Evolutionary conservation across 140 eudicot genomes (phyloP).

Genomic region (Erigeron philadelphicus): DNA sequence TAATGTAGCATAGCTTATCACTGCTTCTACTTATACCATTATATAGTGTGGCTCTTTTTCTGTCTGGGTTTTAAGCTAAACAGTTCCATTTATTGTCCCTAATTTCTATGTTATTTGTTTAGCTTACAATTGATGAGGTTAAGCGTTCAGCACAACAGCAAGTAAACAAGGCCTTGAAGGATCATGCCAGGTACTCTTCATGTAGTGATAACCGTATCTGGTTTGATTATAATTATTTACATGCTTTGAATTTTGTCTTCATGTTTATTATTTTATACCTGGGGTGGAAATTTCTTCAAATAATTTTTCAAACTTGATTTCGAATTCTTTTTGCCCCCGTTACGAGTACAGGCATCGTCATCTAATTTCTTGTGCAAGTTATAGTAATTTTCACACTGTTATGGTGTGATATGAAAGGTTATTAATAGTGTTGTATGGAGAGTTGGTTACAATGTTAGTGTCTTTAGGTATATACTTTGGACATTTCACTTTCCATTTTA

Average conservation of each 20-base stretch:
- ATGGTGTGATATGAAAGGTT: conserved; percentile 6
- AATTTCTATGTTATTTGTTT: conserved; percentile 23
- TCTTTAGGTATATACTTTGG: neutral
- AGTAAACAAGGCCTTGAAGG: conserved; percentile 86
- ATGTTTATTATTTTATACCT: conserved; percentile 1
- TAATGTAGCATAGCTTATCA: neutral
- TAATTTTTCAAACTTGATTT: conserved; percentile 4
- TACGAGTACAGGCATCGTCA: neutral
- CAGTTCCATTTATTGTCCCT: conserved; percentile 1
- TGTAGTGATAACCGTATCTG: conserved; percentile 7
- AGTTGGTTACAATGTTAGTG: conserved; percentile 12
- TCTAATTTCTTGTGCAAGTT: conserved; percentile 6
- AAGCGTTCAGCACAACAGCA: conserved; percentile 91
- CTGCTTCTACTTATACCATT: conserved; percentile 17
- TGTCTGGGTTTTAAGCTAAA: conserved; percentile 14
- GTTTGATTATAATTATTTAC: conserved; percentile 5
- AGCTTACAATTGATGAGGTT: conserved; percentile 95
- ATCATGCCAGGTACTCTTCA: conserved; percentile 63
- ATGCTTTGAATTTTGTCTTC: conserved; percentile 12
- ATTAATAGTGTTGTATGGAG: neutral
- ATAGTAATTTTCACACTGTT: neutral
- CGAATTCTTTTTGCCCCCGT: neutral
- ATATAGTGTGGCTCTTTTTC: conserved; percentile 5
- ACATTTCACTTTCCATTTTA: neutral
- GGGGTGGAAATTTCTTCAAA: neutral